Evolutionary conservation across 768 basidiomycete species (phyloP), one percentile per base, ranked within the genome.

Genomic region (Kwoniella bestiolae): DNA sequence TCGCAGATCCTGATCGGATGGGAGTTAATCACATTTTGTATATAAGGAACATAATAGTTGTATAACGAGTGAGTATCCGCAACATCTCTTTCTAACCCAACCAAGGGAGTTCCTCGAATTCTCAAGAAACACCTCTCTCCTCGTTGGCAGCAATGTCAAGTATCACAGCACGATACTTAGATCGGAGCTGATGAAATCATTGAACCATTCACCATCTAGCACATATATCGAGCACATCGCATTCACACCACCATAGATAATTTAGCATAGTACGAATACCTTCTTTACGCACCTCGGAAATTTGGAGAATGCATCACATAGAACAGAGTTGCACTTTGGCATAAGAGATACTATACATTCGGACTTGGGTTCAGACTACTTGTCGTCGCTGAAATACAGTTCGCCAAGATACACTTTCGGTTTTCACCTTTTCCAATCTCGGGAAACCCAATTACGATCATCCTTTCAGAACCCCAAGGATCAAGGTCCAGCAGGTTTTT

Each of bases 401-500:
- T n/a, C n/a, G n/a, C n/a, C n/a, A n/a, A n/a, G n/a, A n/a, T n/a
- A n/a, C n/a, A n/a, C n/a, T n/a, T n/a, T n/a, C n/a, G n/a, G n/a
- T n/a, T n/a, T n/a, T n/a, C n/a, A n/a, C n/a, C n/a, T n/a, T n/a
- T n/a, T n/a, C n/a, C n/a, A n/a, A n/a, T n/a, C n/a, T n/a, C n/a
- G n/a, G n/a, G n/a, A n/a, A n/a, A n/a, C n/a, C n/a, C n/a, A n/a
- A n/a, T n/a, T n/a, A n/a, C n/a, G n/a, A n/a, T n/a, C 18, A 41
- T 8, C 38, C 18, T 3, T 41, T 9, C 38, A 2, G 18, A 18
- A 11, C 6, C 38, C 18, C 38, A 41, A 3, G 8, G 3, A 16
- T 34, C 46, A 68, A 34, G 66, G 66, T 1, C 66, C 66, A 45
- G 66, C 61, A 25, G 53, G 53, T 31, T 68, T 68, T 32, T 68